Base-by-base conservation (phyloP, 176 grass and related monocot genomes). In the Rhipidocladum racemiflorum region DNA sequence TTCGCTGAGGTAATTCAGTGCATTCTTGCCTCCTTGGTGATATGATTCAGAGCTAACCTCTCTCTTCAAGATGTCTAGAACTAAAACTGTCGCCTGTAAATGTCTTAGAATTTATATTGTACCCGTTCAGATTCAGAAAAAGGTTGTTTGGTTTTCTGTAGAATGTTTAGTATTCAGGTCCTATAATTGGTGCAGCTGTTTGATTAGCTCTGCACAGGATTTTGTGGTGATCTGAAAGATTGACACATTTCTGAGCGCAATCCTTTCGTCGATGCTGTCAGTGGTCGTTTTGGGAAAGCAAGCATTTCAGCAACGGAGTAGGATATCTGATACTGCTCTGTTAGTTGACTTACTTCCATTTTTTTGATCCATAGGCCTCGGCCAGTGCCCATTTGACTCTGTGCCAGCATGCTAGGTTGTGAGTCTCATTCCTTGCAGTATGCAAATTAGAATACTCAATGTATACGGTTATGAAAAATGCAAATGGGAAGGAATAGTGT, bases 201-300 rank as follows among this genome's bases (percentile, higher is more conserved):
- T 65, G 0, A 45, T 71, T 72, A 57, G 20, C 48, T 57, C 18
- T 2, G 21, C 39, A 42, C 39, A 9, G 39, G 39, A 48, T 79
- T 34, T 32, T 63, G 17, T 53, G 59, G 55, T 78, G 21, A 49
- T 61, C 30, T 55, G 68, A 65, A 80, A 56, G 61, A 65, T 79
- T 79, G 30, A 29, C 18, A 55, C 18, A 74, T n/a, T 54, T 74
- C 55, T 28, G 23, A 4, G 20, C 40, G 32, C 4, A 21, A 54
- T 23, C 43, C 11, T 16, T 49, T 72, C 1, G 1, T 17, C 66
- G 55, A 74, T 86, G 53, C 35, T 35, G 28, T 65, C 48, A 15
- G 14, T 40, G 14, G 43, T 79, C 6, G 16, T 64, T 74, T 80
- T 27, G 27, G 25, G 17, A 45, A 86, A 65, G 24, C 20, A 72